Base-by-base conservation (phyloP, 2,329 filamentous ascomycete species). In the Exophiala spinifera region DNA sequence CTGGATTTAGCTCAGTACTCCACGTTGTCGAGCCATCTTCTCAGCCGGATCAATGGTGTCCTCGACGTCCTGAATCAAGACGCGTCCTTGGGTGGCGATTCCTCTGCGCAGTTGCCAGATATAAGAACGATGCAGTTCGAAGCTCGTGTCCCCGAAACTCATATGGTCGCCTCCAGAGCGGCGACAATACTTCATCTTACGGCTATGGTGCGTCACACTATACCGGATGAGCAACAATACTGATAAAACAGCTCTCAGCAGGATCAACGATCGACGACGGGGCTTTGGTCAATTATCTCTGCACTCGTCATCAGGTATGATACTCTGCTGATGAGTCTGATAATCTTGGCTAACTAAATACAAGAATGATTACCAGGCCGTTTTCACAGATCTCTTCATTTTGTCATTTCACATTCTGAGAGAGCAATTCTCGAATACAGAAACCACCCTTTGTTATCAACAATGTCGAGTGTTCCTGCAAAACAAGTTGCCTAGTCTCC, bases 351-450 rank as follows among this genome's bases (percentile, higher is more conserved):
- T 55, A 48, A 20, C 8, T n/a, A 15, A 28, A 6, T 14, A 1
- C 3, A 51, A 91, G 81, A 87, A 87, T 36, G 88, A 96, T 64
- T 79, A 88, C 39, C 87, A 92, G 69, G 80, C 82, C 11, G 84
- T 90, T 42, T 84, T 88, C 0, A 83, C 90, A 50, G 91, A 96
- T 64, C 77, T 97, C 1, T 87, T 97, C 39, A 81, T 92, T 8
- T 89, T 91, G 1, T 86, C 91, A 0, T 97, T 99, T 65, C 91
- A 97, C 64, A 81, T 95, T 4, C 77, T 99, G 14, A 88, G 92
- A 59, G n/a, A 36, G 10, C 89, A 94, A 62, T 83, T 88, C 34
- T 81, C 77, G 43, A 25, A 33, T 3, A n/a, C 23, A 33, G 19
- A 45, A 4, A 31, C 28, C 23, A 82, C 86, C 64, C 74, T 80